Evolutionary conservation across 2,329 filamentous ascomycete species (phyloP), one percentile per base, ranked within the genome.

Genomic region (Ambrosiella xylebori): DNA sequence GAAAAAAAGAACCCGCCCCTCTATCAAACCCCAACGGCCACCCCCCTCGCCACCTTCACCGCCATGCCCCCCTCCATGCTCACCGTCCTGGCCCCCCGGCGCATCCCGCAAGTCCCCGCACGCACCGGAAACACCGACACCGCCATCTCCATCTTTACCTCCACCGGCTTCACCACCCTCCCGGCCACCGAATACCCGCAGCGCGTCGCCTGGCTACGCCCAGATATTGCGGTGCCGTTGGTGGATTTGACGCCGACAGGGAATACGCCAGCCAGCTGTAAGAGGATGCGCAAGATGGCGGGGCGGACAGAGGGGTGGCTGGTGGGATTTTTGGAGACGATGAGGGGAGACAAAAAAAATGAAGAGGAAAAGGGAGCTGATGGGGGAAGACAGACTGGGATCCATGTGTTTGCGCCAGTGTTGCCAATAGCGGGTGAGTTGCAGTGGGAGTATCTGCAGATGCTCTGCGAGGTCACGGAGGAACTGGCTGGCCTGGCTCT

Each of bases 261-360:
- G 72, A 73, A 69, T 3, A 78, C 85, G 0, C 79, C 83, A 2
- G 72, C 76, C 8, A 57, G 47, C 4, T 35, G 38, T 17, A 95
- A 94, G 70, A 79, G 90, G 51, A 79, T 85, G 52, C 75, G 81
- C 40, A 89, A 87, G 65, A 96, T 95, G 82, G 84, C 82, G 27
- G 88, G 93, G 65, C 78, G 91, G 59, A 95, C 88, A 0, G 85
- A 93, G 66, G 77, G 79, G 41, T 97, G 89, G 88, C 74, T 91
- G 15, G 78, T 80, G 27, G 79, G 85, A 62, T 80, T 88, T 55
- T 73, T 89, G 40, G 66, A 67, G 27, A 63, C 65, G 15, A 60
- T 64, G 12, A 64, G 65, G 6, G 65, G 64, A 5, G 66, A 67
- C 17, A 63, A 65, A n/a, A 60, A 64, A 12, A 64, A 65, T 4